These are phyloP conservation scores for Myxozyma neotropica DNA, from an alignment of 805 yeast species.

Conservation along the genomic window DNA sequence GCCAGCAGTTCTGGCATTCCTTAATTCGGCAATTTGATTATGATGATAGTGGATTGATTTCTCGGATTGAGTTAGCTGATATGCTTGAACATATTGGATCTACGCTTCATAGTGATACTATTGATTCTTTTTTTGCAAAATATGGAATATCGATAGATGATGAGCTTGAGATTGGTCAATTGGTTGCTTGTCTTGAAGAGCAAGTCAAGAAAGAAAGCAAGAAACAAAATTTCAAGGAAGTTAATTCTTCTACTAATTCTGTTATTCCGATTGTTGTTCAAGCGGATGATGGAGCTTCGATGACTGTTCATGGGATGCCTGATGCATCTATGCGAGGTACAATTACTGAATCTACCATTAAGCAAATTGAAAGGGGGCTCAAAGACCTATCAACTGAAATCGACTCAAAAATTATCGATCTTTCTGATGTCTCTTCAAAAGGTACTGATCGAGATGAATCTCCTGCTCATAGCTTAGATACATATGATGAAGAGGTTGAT, in stretches of 20 bases:
- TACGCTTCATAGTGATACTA: conserved; percentile 43
- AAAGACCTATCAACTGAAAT: neutral
- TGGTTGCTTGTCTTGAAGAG: conserved; percentile 54
- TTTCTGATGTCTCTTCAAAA: neutral
- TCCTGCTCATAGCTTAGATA: neutral
- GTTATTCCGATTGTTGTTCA: neutral
- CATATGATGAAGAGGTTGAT: conserved; percentile 15
- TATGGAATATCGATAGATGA: conserved; percentile 44
- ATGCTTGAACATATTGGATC: conserved; percentile 69
- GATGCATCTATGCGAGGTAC: neutral
- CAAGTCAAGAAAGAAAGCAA: conserved; percentile 39
- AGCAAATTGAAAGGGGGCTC: neutral
- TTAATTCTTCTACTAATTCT: neutral
- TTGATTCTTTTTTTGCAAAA: conserved; percentile 37
- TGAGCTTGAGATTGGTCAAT: conserved; percentile 55
- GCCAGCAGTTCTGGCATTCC: conserved; percentile 70
- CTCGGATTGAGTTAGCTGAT: conserved; percentile 62
- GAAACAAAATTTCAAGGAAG: neutral
- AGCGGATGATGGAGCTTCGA: neutral
- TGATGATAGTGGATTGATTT: conserved; percentile 50
- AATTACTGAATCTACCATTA: neutral
- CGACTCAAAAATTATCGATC: neutral
- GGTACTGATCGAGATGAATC: neutral
- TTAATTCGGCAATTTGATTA: conserved; percentile 55
- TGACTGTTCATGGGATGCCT: neutral